Conservation (phyloP, 768 basidiomycete genomes). For the Lepiota venenata region DNA sequence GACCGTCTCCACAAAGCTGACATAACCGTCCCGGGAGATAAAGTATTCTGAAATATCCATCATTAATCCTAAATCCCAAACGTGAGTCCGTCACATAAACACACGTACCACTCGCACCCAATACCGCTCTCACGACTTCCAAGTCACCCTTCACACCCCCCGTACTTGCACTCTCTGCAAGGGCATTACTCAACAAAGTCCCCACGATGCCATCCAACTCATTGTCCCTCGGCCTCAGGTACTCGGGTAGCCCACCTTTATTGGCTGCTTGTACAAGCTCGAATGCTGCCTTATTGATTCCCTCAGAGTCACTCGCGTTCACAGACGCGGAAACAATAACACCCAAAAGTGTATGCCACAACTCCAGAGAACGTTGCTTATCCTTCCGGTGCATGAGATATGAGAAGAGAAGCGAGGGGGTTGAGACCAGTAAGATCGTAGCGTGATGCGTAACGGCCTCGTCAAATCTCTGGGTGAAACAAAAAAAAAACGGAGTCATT, state of each 20-base stretch:
- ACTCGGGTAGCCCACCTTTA: constrained; percentile 34
- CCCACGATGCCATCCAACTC: constrained; percentile 45
- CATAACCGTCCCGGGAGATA: constrained; percentile 8
- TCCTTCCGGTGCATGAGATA: constrained; percentile 48
- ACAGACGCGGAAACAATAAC: constrained; percentile 26
- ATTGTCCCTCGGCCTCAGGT: constrained; percentile 39
- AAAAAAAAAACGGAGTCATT: not conserved
- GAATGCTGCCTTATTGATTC: constrained; percentile 16
- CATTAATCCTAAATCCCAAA: not conserved
- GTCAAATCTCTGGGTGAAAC: constrained; percentile 40
- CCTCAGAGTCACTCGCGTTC: constrained; percentile 17
- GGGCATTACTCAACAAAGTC: constrained; percentile 33
- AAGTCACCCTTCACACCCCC: constrained; percentile 23
- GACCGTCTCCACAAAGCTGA: constrained; percentile 9
- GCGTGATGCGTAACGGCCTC: constrained; percentile 18
- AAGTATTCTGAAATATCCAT: constrained; percentile 6
- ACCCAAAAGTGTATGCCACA: constrained; percentile 51
- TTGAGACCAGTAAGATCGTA: constrained; percentile 30
- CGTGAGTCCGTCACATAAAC: not conserved
- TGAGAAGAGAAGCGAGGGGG: constrained; percentile 42
- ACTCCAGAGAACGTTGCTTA: constrained; percentile 22
- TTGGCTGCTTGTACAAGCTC: constrained; percentile 35
- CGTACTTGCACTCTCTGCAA: constrained; percentile 15
- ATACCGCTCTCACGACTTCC: constrained; percentile 32
- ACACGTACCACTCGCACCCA: constrained; percentile 39